These are phyloP conservation scores for Fusarium redolens DNA, from an alignment of 2,329 filamentous ascomycete species.

Conservation along the genomic window DNA sequence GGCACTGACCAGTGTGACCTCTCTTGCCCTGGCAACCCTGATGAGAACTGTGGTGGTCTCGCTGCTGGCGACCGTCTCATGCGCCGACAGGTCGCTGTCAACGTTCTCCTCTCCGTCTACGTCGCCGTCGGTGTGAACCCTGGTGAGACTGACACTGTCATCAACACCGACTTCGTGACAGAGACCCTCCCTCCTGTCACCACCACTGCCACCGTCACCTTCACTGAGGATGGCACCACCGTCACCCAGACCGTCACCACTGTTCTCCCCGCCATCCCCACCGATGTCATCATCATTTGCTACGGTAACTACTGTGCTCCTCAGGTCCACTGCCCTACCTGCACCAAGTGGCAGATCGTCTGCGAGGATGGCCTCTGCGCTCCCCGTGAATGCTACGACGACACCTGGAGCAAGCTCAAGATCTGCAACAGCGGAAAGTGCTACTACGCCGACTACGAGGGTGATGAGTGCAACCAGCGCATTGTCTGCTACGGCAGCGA, in stretches of 20 bases:
- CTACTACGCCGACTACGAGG: constrained; percentile 47
- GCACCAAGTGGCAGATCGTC: constrained; percentile 46
- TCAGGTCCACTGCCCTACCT: constrained; percentile 45
- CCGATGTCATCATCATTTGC: constrained; percentile 43
- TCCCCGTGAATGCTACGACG: constrained; percentile 42
- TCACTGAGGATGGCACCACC: constrained; percentile 43
- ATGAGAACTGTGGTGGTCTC: constrained; percentile 44
- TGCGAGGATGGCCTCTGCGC: constrained; percentile 51
- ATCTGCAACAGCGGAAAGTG: constrained; percentile 48
- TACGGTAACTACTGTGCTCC: constrained; percentile 47
- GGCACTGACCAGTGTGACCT: constrained; percentile 40
- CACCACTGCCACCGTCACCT: constrained; percentile 43
- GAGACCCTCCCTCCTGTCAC: constrained; percentile 43
- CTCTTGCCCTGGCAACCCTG: constrained; percentile 44
- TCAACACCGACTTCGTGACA: constrained; percentile 35
- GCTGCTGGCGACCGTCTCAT: constrained; percentile 5
- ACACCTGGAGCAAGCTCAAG: constrained; percentile 47
- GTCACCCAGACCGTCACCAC: constrained; percentile 40
- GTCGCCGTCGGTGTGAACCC: constrained; percentile 18
- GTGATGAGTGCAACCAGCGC: constrained; percentile 49
- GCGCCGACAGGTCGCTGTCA: constrained; percentile 40
- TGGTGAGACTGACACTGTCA: constrained; percentile 22
- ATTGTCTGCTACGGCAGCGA: constrained; percentile 49
- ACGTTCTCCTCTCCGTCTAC: constrained; percentile 42
- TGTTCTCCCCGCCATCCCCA: constrained; percentile 34